Evolutionary conservation across 2,329 filamentous ascomycete species (phyloP), one percentile per base, ranked within the genome.

Genomic region (Biscogniauxia sp.): DNA sequence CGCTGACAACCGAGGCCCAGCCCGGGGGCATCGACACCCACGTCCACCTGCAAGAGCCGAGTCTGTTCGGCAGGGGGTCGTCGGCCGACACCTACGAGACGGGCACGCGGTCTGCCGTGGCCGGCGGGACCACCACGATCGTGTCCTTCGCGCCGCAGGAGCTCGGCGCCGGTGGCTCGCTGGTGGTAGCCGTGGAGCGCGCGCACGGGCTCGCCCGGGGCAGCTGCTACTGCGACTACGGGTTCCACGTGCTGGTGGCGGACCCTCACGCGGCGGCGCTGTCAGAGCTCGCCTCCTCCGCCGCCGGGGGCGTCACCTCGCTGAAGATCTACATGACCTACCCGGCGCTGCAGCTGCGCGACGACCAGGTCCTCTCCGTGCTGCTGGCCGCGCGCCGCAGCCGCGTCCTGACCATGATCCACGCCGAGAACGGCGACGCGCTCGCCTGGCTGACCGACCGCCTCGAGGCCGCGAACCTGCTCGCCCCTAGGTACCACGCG

Each of bases 71-170:
- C 52, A 70, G 71, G 58, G 70, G 72, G 1, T 64, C 63, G 4
- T 73, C 72, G 3, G 67, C 71, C 15, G 76, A 78, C 65, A 74
- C 65, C 19, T 77, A 68, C 61, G 74, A 76, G 59, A 72, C 72
- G 0, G 84, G 84, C 0, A 81, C 82, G 0, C 76, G 84, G 8
- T 82, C 78, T 20, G 84, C 84, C 4, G 77, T 87, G 57, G 83
- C 82, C 2, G 84, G 84, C 8, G 84, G 84, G 23, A 86, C 80
- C 4, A 88, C 85, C 0, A 86, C 85, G 0, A 75, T 87, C 15
- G 72, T 87, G 7, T 77, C 83, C 0, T 87, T 88, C 70, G 85
- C 84, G 0, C 78, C 80, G 3, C 83, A 86, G 68, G 73, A 76
- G 49, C 79, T 79, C n/a, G 65, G 71, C 1, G 75, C 82, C 17